A percentile compares a stretch with the other conserved stretches of the same genome.
Conservation (phyloP, 2,329 filamentous ascomycete species). For the Neurospora sp. region DNA sequence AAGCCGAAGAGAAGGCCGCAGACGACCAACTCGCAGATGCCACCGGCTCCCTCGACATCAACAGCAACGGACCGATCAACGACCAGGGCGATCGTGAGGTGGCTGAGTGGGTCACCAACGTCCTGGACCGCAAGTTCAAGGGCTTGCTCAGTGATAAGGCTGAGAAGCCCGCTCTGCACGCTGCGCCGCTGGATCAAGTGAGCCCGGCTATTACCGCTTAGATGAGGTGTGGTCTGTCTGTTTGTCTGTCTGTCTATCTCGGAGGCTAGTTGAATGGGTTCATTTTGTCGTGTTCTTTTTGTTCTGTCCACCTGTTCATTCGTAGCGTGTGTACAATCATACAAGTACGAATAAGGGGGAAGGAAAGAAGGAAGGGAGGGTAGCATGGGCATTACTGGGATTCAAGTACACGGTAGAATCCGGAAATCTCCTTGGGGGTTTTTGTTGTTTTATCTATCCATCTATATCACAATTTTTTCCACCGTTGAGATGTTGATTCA, state of each 20-base stretch:
- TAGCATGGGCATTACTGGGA: background rate
- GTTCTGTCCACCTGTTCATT: background rate
- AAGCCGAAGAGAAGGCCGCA: conserved; percentile 22
- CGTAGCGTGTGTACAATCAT: background rate
- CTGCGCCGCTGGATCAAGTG: conserved; percentile 71
- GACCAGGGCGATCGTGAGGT: conserved; percentile 68
- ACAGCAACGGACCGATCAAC: conserved; percentile 24
- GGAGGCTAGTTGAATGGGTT: background rate
- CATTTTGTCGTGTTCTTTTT: background rate
- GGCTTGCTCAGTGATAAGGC: conserved; percentile 39
- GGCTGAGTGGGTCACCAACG: conserved; percentile 69
- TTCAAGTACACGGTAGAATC: background rate
- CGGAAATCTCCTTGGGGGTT: background rate
- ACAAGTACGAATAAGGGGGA: background rate
- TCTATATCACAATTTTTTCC: background rate
- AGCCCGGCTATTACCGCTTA: conserved; percentile 29
- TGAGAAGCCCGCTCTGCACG: conserved; percentile 74
- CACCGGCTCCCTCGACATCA: conserved; percentile 29
- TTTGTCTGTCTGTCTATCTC: conserved; percentile 11
- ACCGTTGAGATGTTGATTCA: background rate
- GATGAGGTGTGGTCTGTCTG: conserved; percentile 28
- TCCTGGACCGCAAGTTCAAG: conserved; percentile 56
- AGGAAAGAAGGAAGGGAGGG: background rate
- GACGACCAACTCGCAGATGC: conserved; percentile 29
- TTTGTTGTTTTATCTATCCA: background rate